Conservation (phyloP, 805 yeast genomes). For the Wickerhamomyces ciferrii region DNA sequence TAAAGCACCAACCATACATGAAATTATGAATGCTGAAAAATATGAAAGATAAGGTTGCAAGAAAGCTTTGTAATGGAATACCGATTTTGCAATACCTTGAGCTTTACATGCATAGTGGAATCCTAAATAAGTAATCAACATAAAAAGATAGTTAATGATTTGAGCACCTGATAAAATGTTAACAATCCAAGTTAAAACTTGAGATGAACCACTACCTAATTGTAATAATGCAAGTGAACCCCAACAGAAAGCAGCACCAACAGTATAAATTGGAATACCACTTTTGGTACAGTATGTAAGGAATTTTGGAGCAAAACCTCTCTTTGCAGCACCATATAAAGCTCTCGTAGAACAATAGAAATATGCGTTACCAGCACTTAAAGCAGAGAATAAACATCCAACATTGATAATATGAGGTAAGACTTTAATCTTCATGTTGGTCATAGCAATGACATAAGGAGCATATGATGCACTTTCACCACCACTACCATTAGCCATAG, state of each 20-base stretch:
- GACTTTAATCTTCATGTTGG: slow-evolving; percentile 42
- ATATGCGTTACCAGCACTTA: slow-evolving; percentile 46
- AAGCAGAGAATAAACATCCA: slow-evolving; percentile 43
- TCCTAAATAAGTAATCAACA: slow-evolving; percentile 54
- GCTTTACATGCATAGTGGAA: slow-evolving; percentile 56
- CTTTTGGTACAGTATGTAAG: slow-evolving; percentile 50
- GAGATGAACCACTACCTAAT: slow-evolving; percentile 44
- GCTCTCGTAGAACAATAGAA: slow-evolving; percentile 51
- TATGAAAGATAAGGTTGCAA: slow-evolving; percentile 55
- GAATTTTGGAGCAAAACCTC: slow-evolving; percentile 51
- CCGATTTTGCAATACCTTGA: slow-evolving; percentile 38
- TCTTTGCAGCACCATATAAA: slow-evolving; percentile 44
- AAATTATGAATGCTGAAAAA: slow-evolving; percentile 39
- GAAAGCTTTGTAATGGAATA: slow-evolving; percentile 45
- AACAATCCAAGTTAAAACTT: slow-evolving; percentile 62
- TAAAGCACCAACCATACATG: slow-evolving; percentile 48
- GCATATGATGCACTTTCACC: slow-evolving; percentile 42
- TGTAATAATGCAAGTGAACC: slow-evolving; percentile 59
- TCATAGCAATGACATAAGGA: slow-evolving; percentile 50
- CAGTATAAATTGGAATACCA: slow-evolving; percentile 70
- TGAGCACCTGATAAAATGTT: slow-evolving; percentile 64
- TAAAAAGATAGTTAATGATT: slow-evolving; percentile 48
- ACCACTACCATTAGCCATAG: slow-evolving; percentile 31
- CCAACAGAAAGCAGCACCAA: slow-evolving; percentile 43
- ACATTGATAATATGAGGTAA: slow-evolving; percentile 45